Base-by-base conservation (phyloP, 1,284 basidiomycete genomes). In the Microbotryomycetes sp. region DNA sequence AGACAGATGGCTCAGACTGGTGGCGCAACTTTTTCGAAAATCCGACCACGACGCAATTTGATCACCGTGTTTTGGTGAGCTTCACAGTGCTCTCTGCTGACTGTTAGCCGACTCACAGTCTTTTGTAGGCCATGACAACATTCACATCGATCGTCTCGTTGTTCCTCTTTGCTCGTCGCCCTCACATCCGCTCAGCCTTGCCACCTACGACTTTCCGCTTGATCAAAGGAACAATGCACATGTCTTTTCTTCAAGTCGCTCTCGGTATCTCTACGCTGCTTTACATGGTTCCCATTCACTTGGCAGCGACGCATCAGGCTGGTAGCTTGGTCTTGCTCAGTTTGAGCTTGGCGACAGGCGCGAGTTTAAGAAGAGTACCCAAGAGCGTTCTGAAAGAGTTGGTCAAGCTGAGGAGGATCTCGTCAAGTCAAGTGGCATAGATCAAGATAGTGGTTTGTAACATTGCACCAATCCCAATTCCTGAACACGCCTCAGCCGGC, bases 1-100 rank as follows among this genome's bases (percentile, higher is more conserved):
- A 73, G 45, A 70, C 76, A 0, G 87, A 90, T 73, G 79, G 81
- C 66, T 83, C 82, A 4, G 89, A 93, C 72, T 92, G 87, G 85
- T 90, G 91, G 87, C 81, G 93, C 61, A 98, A 97, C 75, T 79
- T 97, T 54, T 84, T 96, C 65, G 94, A 97, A 77, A 99, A 99
- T 74, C 96, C 96, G 4, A 93, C 89, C 9, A 97, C 96, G 0
- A 93, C 94, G 9, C 96, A 99, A 75, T 94, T 97, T 71, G 84
- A 98, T 74, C 96, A 99, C 76, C 86, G 96, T 45, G 80, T 92
- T 50, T 81, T 98, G 52, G 92, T 89, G 70, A 75, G 86, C 75
- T 18, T 16, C 23, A 7, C 26, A 21, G 21, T n/a, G 21, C 21
- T 18, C 15, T 1, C 69, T 69, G 0, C 59, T 71, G 2, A 16